These are phyloP conservation scores for Davidsoniella neocaledoniae DNA, from an alignment of 2,329 filamentous ascomycete species.

Conservation along the genomic window DNA sequence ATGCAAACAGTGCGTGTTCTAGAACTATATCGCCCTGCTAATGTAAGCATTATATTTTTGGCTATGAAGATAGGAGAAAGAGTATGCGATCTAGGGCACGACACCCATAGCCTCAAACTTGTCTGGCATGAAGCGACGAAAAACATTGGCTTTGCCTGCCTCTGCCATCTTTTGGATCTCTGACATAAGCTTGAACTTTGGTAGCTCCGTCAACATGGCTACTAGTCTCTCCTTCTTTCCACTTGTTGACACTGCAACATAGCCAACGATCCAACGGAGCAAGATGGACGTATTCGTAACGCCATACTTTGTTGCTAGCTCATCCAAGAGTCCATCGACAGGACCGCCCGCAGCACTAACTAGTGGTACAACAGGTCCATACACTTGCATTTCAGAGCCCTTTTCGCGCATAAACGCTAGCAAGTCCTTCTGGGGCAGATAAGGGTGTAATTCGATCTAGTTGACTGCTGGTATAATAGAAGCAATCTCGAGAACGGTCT, in stretches of 20 bases:
- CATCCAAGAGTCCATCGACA: neutral
- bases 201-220: constrained; percentile 13
- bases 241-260: constrained; percentile 10
- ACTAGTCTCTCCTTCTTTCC: constrained; percentile 14
- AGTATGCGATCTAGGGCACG: neutral
- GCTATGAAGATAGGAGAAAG: too few species aligned
- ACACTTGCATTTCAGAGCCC: constrained; percentile 44
- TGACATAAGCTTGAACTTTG: constrained; percentile 10
- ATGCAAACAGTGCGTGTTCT: too few species aligned
- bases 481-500: constrained; percentile 30
- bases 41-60: too few species aligned
- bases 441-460: constrained; percentile 54
- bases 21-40: too few species aligned
- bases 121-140: neutral
- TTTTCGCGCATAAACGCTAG: constrained; percentile 39
- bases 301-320: neutral
- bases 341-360: neutral
- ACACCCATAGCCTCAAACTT: constrained; percentile 8
- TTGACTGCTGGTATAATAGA: constrained; percentile 43
- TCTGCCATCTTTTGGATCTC: constrained; percentile 3
- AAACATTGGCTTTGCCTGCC: neutral
- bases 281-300: constrained; percentile 1
- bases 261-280: constrained; percentile 2
- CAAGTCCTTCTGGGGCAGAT: constrained; percentile 44
- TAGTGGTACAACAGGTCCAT: constrained; percentile 30